Evolutionary conservation across 2,329 filamentous ascomycete species (phyloP).

Genomic region (Diaporthe eres): DNA sequence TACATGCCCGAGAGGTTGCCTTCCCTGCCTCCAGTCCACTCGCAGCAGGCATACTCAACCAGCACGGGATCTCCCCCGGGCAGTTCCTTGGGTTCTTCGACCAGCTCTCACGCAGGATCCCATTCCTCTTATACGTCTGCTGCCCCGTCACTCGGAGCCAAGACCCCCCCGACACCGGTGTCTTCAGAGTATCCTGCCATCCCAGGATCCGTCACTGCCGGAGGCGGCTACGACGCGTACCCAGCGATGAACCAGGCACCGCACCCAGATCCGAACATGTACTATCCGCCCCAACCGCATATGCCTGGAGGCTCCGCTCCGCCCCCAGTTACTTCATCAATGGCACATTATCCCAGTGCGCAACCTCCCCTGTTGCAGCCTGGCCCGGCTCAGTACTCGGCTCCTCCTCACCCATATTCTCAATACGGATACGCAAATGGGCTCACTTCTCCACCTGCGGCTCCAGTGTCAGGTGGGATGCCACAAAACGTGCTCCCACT

Average conservation of each 20-base stretch:
- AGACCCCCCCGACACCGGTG: constrained; percentile 80
- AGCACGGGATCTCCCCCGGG: constrained; percentile 82
- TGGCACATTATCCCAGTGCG: constrained; percentile 84
- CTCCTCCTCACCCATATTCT: constrained; percentile 67
- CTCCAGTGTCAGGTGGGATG: constrained; percentile 80
- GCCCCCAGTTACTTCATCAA: constrained; percentile 79
- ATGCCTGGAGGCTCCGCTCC: constrained; percentile 84
- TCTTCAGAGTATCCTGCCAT: constrained; percentile 66
- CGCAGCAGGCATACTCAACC: constrained; percentile 78
- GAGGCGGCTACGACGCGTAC: constrained; percentile 58
- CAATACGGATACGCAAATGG: constrained; percentile 84
- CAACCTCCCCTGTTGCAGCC: constrained; percentile 84
- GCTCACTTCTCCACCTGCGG: constrained; percentile 82
- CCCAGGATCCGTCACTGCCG: constrained; percentile 50
- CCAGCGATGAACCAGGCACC: constrained; percentile 85
- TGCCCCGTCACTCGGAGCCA: constrained; percentile 74
- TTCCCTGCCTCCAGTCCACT: constrained; percentile 77
- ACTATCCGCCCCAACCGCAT: constrained; percentile 79
- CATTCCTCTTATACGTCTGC: constrained; percentile 69
- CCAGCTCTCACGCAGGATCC: constrained; percentile 65
- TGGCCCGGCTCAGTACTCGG: constrained; percentile 77
- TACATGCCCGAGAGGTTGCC: constrained; percentile 82
- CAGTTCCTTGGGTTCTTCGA: constrained; percentile 78
- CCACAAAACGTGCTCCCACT: constrained; percentile 77
- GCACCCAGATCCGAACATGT: constrained; percentile 76